Percentiles rank a stretch among this genome's conserved stretches.
Evolutionary conservation across 2,329 filamentous ascomycete species (phyloP).

Genomic region (Aspergillus candidus): DNA sequence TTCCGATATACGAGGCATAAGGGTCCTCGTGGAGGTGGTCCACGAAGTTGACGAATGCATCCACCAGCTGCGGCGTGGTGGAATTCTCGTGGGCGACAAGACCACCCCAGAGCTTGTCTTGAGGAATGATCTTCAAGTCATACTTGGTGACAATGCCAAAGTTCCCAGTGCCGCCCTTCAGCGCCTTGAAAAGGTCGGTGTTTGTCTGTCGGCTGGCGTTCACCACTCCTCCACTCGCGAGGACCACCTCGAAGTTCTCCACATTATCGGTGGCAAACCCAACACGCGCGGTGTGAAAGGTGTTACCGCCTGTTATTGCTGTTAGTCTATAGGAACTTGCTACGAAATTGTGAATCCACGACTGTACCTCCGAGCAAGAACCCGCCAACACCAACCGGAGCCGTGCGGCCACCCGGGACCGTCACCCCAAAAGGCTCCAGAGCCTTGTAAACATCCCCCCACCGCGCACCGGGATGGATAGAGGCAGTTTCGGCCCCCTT

Average conservation of each 20-base stretch:
- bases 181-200: constrained; percentile 47
- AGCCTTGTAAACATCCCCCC: constrained; percentile 15
- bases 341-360: not conserved
- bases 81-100: constrained; percentile 10
- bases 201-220: constrained; percentile 40
- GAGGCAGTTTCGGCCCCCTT: constrained; percentile 8
- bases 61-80: constrained; percentile 15
- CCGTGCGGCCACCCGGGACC: constrained; percentile 17
- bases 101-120: constrained; percentile 20
- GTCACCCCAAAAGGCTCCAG: constrained; percentile 11
- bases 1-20: constrained; percentile 33
- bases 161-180: constrained; percentile 54
- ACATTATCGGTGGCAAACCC: constrained; percentile 50
- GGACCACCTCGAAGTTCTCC: constrained; percentile 47
- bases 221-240: constrained; percentile 46
- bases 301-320: constrained; percentile 39
- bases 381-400: constrained; percentile 18
- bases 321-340: not conserved
- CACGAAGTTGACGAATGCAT: constrained; percentile 15
- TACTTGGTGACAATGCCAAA: constrained; percentile 40
- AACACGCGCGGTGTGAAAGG: constrained; percentile 41
- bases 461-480: constrained; percentile 15
- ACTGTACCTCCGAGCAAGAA: constrained; percentile 17
- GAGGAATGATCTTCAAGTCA: constrained; percentile 16
- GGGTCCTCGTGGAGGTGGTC: constrained; percentile 16